Base-by-base conservation (phyloP, 2,329 filamentous ascomycete species). In the Aureobasidium sp. region DNA sequence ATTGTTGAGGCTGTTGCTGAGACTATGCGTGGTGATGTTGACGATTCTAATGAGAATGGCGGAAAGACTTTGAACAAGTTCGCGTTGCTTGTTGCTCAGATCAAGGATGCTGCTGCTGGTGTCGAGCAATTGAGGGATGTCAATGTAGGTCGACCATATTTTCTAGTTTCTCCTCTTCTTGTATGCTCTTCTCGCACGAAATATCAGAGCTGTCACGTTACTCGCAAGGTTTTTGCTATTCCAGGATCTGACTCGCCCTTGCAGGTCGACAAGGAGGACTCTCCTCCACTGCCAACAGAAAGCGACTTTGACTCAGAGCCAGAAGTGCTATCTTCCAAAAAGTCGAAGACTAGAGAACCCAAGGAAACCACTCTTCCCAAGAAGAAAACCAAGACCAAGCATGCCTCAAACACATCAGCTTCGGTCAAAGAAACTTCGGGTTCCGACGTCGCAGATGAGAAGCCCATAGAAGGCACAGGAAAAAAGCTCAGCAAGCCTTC, bases 1-100 rank as follows among this genome's bases (percentile, higher is more conserved):
- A 55, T 64, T 27, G 25, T 64, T 10, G 60, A 64, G 18, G 60
- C 50, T 27, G n/a, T 54, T 36, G 40, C 50, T 9, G 48, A 54
- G 16, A 55, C 50, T 5, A 13, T 64, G 11, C 15, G 23, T 16
- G 29, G 20, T 13, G 31, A 40, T 23, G 23, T 10, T 29, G 15
- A 27, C 13, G 38, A 55, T 5, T n/a, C 16, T 6, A 33, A 20
- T 31, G 33, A 33, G 9, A 50, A 18, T 23, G 16, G 29, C 4
- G 29, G n/a, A 43, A 20, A 33, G 8, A 20, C 11, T 4, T 16
- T 25, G 15, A 25, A 36, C 27, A 54, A 45, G 25, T 54, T 23
- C 31, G 15, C 18, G 11, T 13, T 38, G 38, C 36, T 63, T 33
- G 36, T 63, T 36, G 59, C 20, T 18, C 47, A 53, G 36, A 51